Base-by-base conservation (phyloP, 148 eudicot genomes). In the Rhododendron kiyosumense region DNA sequence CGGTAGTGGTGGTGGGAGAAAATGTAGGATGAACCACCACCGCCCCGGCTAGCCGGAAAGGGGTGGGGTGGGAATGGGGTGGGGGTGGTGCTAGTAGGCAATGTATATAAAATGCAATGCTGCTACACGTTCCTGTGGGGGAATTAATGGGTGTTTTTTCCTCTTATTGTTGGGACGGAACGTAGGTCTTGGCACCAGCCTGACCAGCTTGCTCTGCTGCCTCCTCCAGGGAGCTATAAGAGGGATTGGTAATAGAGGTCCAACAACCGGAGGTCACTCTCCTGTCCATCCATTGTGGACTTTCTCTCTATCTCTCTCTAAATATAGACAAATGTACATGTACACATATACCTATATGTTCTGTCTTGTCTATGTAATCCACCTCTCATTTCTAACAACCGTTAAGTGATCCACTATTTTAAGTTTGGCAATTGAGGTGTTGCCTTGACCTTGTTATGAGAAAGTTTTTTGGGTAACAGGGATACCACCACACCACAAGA, bases 241-340 rank as follows among this genome's bases (percentile, higher is more conserved):
- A 36, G 30, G 61, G 63, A 48, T 28, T 20, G 79, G 63, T 2
- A 69, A 28, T 38, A 45, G 81, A 84, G 46, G 36, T 45, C 20
- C 36, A 49, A 63, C 20, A 63, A 36, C 34, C 81, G 49, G 36
- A 78, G 20, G 34, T 52, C 49, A 22, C 86, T 67, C 86, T 67
- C 84, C 5, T 5, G 71, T 45, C 81, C 86, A 54, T 75, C 81
- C 81, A 24, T 84, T 84, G n/a, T 18, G 7, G 13, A 4, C 17
- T 83, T 45, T 83, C 63, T 83, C 78, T 83, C 43, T 83, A 6
- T 24, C 82, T 79, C 61, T 79, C 61, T 48, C 24, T 24, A 79
- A 63, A 63, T 63, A 63, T 24, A 63, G 1, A 63, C 69, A 69
- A 28, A 28, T 4, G 30, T 3, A 24, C 9, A 28, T 4, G 30